Conservation (phyloP, 2,329 filamentous ascomycete genomes). For the Podosphaera xanthii region DNA sequence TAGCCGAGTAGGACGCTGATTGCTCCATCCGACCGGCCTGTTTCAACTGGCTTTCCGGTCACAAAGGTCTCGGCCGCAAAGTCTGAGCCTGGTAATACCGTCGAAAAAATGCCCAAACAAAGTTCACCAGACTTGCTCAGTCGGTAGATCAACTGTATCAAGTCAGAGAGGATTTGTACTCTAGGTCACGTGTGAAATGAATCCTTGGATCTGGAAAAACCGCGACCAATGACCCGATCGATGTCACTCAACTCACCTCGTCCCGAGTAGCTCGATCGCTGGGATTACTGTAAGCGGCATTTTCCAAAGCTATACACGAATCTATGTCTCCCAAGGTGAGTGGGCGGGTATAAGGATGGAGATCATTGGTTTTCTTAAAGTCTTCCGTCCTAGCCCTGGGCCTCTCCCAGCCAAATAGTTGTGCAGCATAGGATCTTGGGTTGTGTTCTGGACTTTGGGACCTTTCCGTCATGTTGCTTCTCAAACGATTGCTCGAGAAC, state of each 20-base stretch:
- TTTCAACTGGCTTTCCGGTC: constrained; percentile 34
- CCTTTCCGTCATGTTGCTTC: constrained; percentile 6
- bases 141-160: constrained; percentile 47
- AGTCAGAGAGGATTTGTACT: neutral
- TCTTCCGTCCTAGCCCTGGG: constrained; percentile 7
- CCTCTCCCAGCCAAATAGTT: no score
- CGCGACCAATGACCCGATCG: neutral
- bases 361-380: constrained; percentile 23
- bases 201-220: no score
- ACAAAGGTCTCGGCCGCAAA: constrained; percentile 29
- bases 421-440: no score
- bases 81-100: constrained; percentile 26
- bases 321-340: constrained; percentile 44
- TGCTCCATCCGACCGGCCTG: constrained; percentile 30
- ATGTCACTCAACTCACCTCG: constrained; percentile 22
- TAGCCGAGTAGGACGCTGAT: constrained; percentile 49
- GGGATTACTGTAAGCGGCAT: constrained; percentile 27
- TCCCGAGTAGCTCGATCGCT: constrained; percentile 27
- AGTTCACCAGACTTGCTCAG: constrained; percentile 54
- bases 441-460: constrained; percentile 5
- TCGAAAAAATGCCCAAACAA: constrained; percentile 59
- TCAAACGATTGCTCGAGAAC: constrained; percentile 4
- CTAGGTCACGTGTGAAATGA: neutral
- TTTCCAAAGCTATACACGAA: constrained; percentile 31
- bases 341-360: constrained; percentile 52